Evolutionary conservation across 2,329 filamentous ascomycete genomes (phyloP), one percentile per base, ranked within the genome.

Genomic region (Trichoderma polysporum): DNA sequence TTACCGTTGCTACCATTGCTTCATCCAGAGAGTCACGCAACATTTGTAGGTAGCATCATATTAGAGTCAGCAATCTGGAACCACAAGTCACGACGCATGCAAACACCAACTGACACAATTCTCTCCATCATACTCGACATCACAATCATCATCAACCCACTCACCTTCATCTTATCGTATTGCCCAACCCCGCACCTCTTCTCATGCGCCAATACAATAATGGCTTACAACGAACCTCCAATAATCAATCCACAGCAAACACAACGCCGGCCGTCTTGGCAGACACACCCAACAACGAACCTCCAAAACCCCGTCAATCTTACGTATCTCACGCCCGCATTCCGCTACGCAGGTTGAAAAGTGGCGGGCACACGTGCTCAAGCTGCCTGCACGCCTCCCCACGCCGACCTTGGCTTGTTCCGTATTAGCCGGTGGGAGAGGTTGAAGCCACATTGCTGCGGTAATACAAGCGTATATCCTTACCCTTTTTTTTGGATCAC

Each of bases 301-400:
- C 12, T 35, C 17, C 3, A 13, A 12, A 15, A 27, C 22, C 31
- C 62, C 41, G 62, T 66, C 62, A 66, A 66, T 58, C 53, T 66
- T 66, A 66, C 62, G 62, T 66, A 66, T 57, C 50, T 15, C 27
- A 19, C 61, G 37, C 61, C 50, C 58, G 58, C 58, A 52, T 31
- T n/a, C 49, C 49, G 15, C 49, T 31, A 27, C 1, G 2, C 5
- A 45, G 41, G 5, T 19, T n/a, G n/a, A n/a, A 22, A 19, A 1
- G 60, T 63, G 60, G 60, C 49, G 60, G 50, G 60, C 29, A 63
- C 60, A 63, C 60, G 60, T 63, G 60, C 60, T 53, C 59, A 50
- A 12, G 25, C 25, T n/a, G 19, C 47, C 47, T 50, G 41, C 41
- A 45, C 19, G 41, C 41, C 41, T 45, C 41, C 41, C n/a, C 41